Evolutionary conservation across 352 stramenopile genomes (phyloP), one percentile per base, ranked within the genome.

Genomic region (Phytophthora podocarpi): DNA sequence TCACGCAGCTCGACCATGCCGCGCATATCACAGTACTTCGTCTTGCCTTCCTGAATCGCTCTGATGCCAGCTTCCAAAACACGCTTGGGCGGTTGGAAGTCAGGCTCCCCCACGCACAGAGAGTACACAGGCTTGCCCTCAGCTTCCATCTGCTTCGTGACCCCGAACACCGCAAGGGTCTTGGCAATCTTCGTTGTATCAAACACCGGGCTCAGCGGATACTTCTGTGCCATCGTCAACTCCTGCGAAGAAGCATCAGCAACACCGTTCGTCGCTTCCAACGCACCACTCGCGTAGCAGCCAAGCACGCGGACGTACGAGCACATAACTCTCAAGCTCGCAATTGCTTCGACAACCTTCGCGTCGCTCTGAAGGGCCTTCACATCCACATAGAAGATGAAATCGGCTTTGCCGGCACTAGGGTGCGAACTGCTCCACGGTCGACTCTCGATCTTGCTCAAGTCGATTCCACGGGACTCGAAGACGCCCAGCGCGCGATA

Each of bases 121-220:
- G 90, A 93, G 58, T 79, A 85, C 10, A 99, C 93, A 1, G 82
- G 56, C 56, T 97, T 85, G 11, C 96, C 97, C 23, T 97, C 80
- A 5, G 91, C 92, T 69, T 98, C 88, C 74, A 99, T 95, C 62
- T 98, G 83, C 72, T 98, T 98, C 10, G 97, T 98, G 28, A 97
- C 74, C 4, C 70, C 80, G 48, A 98, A 97, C 48, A 99, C 93
- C 59, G 98, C 83, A n/a, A 98, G 79, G 4, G 91, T 98, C 73
- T 97, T 97, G 47, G 87, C 90, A 13, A 88, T 62, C 45, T 88
- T 87, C 35, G 97, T 81, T 49, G 81, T 87, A 16, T 83, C 77
- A 20, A 98, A 70, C 18, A 98, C 75, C 12, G 91, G 80, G 41
- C 86, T 91, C 30, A 92, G 43, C 21, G 82, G 75, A 63, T 85